A percentile compares a stretch with the other conserved stretches of the same genome.
Evolutionary conservation across 345 rosid species (phyloP).

Genomic region (Gossypium turneri): DNA sequence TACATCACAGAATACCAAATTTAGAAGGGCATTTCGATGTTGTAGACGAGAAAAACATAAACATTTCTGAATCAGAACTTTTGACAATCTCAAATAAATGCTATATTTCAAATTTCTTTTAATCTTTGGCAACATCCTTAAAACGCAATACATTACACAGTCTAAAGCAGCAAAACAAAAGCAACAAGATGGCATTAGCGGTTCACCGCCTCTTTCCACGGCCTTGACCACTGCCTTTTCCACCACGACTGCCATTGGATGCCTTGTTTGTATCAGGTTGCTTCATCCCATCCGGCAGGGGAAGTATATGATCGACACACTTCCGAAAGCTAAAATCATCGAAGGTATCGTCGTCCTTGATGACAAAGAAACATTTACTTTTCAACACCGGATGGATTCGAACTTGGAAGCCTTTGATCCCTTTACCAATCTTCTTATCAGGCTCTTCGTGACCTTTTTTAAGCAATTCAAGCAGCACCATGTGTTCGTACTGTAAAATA

Average conservation of each 20-base stretch:
- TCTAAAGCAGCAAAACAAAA: too few species aligned
- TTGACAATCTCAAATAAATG: not conserved
- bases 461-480: conserved; percentile 70
- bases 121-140: not conserved
- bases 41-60: conserved; percentile 21
- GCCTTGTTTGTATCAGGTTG: conserved; percentile 40
- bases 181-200: too few species aligned
- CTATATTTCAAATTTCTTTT: not conserved
- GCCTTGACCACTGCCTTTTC: not conserved
- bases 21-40: conserved; percentile 19
- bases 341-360: conserved; percentile 60
- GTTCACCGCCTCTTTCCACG: conserved; percentile 9
- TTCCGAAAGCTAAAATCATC: conserved; percentile 98
- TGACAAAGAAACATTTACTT: conserved; percentile 74
- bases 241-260: conserved; percentile 41
- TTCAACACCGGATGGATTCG: conserved; percentile 68
- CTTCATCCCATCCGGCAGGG: conserved; percentile 91
- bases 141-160: not conserved
- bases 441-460: conserved; percentile 76
- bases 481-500: conserved; percentile 58
- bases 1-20: not conserved
- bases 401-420: conserved; percentile 69
- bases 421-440: conserved; percentile 70
- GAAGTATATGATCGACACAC: conserved; percentile 87
- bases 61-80: not conserved